Conservation (phyloP, 2,329 filamentous ascomycete genomes). For the Colletotrichum sp. region DNA sequence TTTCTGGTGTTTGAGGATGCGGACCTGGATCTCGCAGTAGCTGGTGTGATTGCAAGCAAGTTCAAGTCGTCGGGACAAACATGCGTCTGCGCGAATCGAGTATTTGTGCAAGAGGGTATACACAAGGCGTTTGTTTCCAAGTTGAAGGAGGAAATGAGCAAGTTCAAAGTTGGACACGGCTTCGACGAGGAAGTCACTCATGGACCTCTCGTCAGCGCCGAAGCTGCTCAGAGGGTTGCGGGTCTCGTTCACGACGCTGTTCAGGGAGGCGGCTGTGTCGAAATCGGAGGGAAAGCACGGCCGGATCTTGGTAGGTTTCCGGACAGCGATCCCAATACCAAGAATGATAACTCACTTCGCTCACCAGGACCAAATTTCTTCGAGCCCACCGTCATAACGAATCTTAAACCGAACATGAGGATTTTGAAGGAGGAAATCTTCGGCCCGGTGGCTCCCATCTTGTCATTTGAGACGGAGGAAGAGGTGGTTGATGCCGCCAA, state of each 20-base stretch:
- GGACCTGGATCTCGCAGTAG: conserved; percentile 83
- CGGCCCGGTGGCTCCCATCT: conserved; percentile 88
- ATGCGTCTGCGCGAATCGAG: conserved; percentile 87
- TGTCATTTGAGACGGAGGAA: conserved; percentile 85
- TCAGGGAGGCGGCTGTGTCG: conserved; percentile 76
- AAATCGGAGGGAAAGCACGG: conserved; percentile 71
- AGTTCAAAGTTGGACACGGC: conserved; percentile 78
- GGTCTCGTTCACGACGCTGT: conserved; percentile 81
- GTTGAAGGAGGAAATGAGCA: conserved; percentile 74
- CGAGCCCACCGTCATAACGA: conserved; percentile 85
- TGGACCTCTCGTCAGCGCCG: conserved; percentile 83
- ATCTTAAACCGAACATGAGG: conserved; percentile 85
- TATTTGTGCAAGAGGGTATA: conserved; percentile 79
- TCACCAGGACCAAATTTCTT: conserved; percentile 78
- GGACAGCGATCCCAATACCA: background rate
- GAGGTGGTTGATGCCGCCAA: conserved; percentile 90
- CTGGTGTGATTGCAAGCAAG: conserved; percentile 83
- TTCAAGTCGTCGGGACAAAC: conserved; percentile 96
- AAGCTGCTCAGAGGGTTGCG: conserved; percentile 80
- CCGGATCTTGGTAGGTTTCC: conserved; percentile 60
- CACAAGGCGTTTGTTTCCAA: conserved; percentile 76
- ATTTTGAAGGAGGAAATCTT: conserved; percentile 92
- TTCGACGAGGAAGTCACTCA: conserved; percentile 76
- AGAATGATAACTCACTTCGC: conserved; percentile 69
- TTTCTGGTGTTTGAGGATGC: conserved; percentile 98